Base-by-base conservation (phyloP, 1,139 yeast genomes). In the Saccharomyces hybrid region DNA sequence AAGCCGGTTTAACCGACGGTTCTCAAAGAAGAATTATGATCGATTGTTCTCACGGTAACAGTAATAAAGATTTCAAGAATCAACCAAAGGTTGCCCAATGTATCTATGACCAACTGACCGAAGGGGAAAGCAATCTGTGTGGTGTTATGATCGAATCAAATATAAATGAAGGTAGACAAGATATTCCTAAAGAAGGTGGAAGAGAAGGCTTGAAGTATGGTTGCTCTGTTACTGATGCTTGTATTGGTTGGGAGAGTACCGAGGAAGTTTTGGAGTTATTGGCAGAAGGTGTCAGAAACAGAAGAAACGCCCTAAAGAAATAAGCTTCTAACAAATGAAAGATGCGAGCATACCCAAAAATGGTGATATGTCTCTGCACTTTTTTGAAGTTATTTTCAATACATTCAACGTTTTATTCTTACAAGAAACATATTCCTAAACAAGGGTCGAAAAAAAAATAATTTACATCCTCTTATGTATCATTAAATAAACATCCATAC, bases 121-220 rank as follows among this genome's bases (percentile, higher is more conserved):
- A 74, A n/a, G 99, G 99, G 59, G 87, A 85, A 64, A 78, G 77
- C 47, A 74, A 78, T 56, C 84, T 93, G 59, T 86, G 96, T 72
- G 99, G 99, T 61, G 83, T 93, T 61, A 93, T 93, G 99, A 90
- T 93, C 68, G 99, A 93, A 75, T 86, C 96, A 55, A 88, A 91
- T 71, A 77, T 93, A 62, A 82, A 76, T 54, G 98, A 88, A 70
- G 99, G 99, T 54, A 85, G 95, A 76, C 99, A 93, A 74, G 85
- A 88, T 64, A 91, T 91, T 57, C 88, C 89, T 49, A 82, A 88
- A 50, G 79, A 82, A 58, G 88, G 85, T 57, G 95, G 95, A 51
- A 85, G 86, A 69, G 81, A 79, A 58, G 79, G 77, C 51, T 79
- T 91, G 71, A 81, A 84, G 65, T 91, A 93, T 73, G 98, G 98